Percentiles rank a stretch among this genome's conserved stretches.
These are phyloP conservation scores for Trametes cubensis DNA, from an alignment of 768 basidiomycete genomes.

Conservation along the genomic window DNA sequence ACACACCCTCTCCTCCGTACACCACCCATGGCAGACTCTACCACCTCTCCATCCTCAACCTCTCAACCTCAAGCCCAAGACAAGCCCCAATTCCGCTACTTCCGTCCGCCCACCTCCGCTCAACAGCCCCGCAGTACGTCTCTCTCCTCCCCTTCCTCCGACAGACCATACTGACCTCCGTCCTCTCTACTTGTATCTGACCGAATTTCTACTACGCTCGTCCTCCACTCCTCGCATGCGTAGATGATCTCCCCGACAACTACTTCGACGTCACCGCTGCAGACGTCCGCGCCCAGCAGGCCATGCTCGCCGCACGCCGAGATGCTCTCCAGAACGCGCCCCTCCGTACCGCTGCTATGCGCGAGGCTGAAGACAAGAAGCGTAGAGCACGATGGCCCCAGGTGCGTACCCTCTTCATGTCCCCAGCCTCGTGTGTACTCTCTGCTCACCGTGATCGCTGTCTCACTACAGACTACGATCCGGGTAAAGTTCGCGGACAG, in stretches of 20 bases:
- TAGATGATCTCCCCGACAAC: constrained; percentile 64
- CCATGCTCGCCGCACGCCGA: constrained; percentile 60
- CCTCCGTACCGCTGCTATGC: constrained; percentile 60
- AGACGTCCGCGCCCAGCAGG: constrained; percentile 72
- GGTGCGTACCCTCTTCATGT: constrained; percentile 42
- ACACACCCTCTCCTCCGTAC: not conserved
- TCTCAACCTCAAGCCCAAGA: not conserved
- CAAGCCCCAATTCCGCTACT: constrained; percentile 25
- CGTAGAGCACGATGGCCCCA: constrained; percentile 74
- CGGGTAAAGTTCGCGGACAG: constrained; percentile 81
- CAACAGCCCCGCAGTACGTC: constrained; percentile 21
- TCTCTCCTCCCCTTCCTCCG: constrained; percentile 2
- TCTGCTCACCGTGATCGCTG: not conserved
- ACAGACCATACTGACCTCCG: not conserved
- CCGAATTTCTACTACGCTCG: no score
- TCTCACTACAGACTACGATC: constrained; percentile 65
- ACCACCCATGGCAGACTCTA: not conserved
- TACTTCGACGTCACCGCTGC: constrained; percentile 73
- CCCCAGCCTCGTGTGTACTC: no score
- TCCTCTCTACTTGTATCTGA: no score
- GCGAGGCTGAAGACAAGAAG: constrained; percentile 62
- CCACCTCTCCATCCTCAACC: not conserved
- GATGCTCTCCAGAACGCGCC: constrained; percentile 71
- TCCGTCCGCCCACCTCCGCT: constrained; percentile 26
- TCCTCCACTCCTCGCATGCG: no score